phyloP scores from a whole-genome alignment of 208 protist species.

The Endotrypanum monterogeii region DNA sequence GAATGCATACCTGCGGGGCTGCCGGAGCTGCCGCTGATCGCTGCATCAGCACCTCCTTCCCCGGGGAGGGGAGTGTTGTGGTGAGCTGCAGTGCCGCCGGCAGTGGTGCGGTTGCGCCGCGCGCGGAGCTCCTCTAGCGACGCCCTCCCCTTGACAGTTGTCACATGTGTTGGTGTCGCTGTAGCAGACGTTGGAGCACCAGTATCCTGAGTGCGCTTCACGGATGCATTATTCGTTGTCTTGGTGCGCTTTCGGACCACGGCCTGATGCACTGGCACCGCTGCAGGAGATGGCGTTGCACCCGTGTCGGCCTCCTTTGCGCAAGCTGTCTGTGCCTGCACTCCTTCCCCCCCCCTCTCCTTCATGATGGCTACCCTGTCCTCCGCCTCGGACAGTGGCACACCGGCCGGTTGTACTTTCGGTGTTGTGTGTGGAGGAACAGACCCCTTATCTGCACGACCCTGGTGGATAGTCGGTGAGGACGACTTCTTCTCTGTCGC shows the following conservation, averaged over 20 bases:
- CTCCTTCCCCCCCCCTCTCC: neutral
- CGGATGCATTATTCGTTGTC: slow-evolving; percentile 14
- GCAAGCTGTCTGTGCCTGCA: neutral
- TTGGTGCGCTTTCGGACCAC: slow-evolving; percentile 36
- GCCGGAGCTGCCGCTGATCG: neutral
- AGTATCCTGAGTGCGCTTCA: slow-evolving; percentile 18
- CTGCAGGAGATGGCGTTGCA: slow-evolving; percentile 1
- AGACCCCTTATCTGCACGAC: neutral
- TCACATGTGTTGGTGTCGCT: slow-evolving; percentile 33
- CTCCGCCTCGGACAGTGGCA: neutral
- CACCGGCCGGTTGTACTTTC: neutral
- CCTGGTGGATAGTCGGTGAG: neutral
- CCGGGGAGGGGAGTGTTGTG: neutral
- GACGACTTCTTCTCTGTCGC: neutral
- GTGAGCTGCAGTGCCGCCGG: neutral
- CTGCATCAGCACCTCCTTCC: neutral
- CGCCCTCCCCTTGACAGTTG: slow-evolving; percentile 36
- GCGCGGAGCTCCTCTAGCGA: slow-evolving; percentile 52
- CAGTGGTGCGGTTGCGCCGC: slow-evolving; percentile 38
- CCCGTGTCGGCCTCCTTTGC: neutral
- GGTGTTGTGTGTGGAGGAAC: neutral
- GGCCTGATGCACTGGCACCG: slow-evolving; percentile 19
- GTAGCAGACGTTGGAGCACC: slow-evolving; percentile 12
- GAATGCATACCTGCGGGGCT: neutral
- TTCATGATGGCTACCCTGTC: neutral